A percentile compares a stretch with the other conserved stretches of the same genome.
Evolutionary conservation across 345 rosid genomes (phyloP).

Genomic region (Rhizophora mangle): DNA sequence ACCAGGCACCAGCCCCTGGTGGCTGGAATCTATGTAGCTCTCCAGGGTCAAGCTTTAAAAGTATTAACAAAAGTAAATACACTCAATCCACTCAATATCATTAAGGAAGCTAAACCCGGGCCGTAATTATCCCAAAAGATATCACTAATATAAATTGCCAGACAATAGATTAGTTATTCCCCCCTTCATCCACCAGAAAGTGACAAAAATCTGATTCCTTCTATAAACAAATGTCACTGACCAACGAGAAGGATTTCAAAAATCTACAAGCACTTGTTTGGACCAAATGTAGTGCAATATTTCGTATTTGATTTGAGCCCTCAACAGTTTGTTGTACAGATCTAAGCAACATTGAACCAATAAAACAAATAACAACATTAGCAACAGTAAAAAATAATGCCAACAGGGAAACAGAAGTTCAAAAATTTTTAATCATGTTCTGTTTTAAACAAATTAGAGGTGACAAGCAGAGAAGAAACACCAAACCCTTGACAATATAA

Average conservation of each 20-base stretch:
- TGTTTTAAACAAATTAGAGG: not conserved
- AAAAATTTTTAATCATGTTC: not conserved
- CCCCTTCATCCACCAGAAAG: slow-evolving; percentile 27
- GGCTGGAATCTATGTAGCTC: slow-evolving; percentile 62
- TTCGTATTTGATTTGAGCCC: slow-evolving; percentile 39
- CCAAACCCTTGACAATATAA: not conserved
- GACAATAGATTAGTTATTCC: slow-evolving; percentile 15
- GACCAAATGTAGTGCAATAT: slow-evolving; percentile 28
- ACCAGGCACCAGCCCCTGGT: slow-evolving; percentile 51
- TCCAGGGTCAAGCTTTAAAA: slow-evolving; percentile 64
- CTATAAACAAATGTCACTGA: slow-evolving; percentile 21
- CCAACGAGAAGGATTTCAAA: slow-evolving; percentile 21
- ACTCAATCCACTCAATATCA: slow-evolving; percentile 30
- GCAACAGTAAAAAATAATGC: slow-evolving; percentile 11
- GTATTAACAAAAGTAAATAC: slow-evolving; percentile 24
- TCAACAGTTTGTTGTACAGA: slow-evolving; percentile 39
- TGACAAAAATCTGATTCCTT: slow-evolving; percentile 23
- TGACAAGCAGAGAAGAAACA: not conserved
- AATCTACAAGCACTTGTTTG: slow-evolving; percentile 24
- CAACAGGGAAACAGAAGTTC: not conserved
- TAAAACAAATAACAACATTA: slow-evolving; percentile 29
- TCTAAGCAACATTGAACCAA: slow-evolving; percentile 35
- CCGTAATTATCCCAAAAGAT: slow-evolving; percentile 2
- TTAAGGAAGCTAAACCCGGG: slow-evolving; percentile 17
- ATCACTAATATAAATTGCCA: slow-evolving; percentile 11